Base-by-base conservation (phyloP, 2,329 filamentous ascomycete species). In the Fusarium liriodendri region DNA sequence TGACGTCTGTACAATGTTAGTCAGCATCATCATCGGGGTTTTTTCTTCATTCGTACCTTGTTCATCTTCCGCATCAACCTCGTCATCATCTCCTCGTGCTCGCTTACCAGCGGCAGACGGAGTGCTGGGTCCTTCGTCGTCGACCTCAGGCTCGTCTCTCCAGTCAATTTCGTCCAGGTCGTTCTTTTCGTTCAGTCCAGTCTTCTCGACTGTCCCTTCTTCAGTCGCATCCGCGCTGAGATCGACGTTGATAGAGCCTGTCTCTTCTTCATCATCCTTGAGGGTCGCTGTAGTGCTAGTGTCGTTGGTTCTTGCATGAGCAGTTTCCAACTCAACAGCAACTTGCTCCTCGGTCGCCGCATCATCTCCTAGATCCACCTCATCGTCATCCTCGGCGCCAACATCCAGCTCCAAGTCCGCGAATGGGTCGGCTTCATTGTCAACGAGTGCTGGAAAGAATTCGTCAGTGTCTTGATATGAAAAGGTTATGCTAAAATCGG, bases 1-100 rank as follows among this genome's bases (percentile, higher is more conserved):
- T 90, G 80, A 83, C 79, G 79, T 88, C 88, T 83, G 76, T 42
- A 71, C 68, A 16, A 71, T 62, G 75, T 86, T 78, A 84, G 83
- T 61, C 71, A 64, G 18, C 29, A 20, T 42, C 18, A 13, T 22
- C 20, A 25, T 40, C 9, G 10, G 9, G 14, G n/a, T 20, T 29
- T 13, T 16, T 37, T n/a, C 35, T 25, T 27, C 8, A 10, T 18
- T 20, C 64, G 27, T 79, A 82, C 80, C 80, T 72, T 82, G 79
- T 67, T 81, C 80, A 66, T 81, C 81, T 76, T 81, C 82, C 66
- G 75, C 74, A 64, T 80, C 81, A 55, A 69, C 61, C 27, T 75
- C 78, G 57, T 80, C 77, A 52, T 80, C 76, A 33, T 77, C 79
- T 64, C 71, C 66, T 33, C 80, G 76, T 57, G 78, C 67, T 70